Evolutionary conservation across 768 basidiomycete species (phyloP), one percentile per base, ranked within the genome.

Genomic region (Naganishia friedmannii): DNA sequence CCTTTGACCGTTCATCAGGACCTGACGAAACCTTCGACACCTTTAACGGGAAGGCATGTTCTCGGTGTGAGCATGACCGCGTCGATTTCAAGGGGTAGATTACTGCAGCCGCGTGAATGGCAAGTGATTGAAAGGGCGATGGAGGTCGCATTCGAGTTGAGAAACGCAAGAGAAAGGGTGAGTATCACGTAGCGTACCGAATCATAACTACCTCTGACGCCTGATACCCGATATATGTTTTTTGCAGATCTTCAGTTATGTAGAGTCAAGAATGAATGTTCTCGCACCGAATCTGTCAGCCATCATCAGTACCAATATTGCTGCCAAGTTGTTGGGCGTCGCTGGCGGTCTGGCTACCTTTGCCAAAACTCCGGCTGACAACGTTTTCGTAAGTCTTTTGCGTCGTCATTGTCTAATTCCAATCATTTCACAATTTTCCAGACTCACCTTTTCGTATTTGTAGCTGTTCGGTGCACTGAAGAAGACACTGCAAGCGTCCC

Each of bases 221-320:
- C 8, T 58, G 53, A 65, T 73, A 46, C 48, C 72, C 15, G 67
- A 42, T 54, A 60, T 32, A 17, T n/a, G 7, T 37, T 46, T 6
- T 54, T 42, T 68, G 1, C 77, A 94, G 90, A 99, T 98, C 76
- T 95, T 98, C 83, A 89, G 91, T 85, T 99, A 98, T 86, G 96
- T 99, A 82, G 95, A 94, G 85, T 95, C 92, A 76, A 87, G 96
- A 84, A 98, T 99, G 92, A 92, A 92, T 83, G 87, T 93, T 69
- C 89, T 99, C 78, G 95, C 96, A 75, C 96, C 96, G 77, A 99
- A 99, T 82, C 87, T 99, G 79, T 95, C 93, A 77, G 90, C 91
- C 82, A 96, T 99, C 83, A 92, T 98, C 83, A 95, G 96, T 82
- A 96, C 96, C 70, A 93, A 91, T 76, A 95, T 93, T 85, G 96